These are phyloP conservation scores for Porogramme epimiltina DNA, from an alignment of 1,284 basidiomycete species.

Conservation along the genomic window DNA sequence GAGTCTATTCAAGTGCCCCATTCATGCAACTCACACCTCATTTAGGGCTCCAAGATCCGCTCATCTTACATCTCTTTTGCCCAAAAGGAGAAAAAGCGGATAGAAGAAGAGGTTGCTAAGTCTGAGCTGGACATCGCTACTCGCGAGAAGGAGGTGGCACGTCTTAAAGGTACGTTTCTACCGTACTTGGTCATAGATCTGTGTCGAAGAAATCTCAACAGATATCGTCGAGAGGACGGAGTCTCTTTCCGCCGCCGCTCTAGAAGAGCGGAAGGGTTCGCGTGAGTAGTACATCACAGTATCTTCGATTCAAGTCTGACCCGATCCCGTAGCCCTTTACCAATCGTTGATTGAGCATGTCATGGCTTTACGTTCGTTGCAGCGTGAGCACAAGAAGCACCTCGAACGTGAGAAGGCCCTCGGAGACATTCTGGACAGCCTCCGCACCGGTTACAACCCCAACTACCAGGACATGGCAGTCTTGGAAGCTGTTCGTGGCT, in stretches of 20 bases:
- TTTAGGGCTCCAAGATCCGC: slow-evolving; percentile 88
- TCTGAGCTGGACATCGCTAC: slow-evolving; percentile 60
- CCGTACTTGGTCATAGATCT: background rate
- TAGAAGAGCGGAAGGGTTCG: slow-evolving; percentile 84
- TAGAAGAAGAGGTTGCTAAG: slow-evolving; percentile 63
- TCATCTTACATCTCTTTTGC: slow-evolving; percentile 87
- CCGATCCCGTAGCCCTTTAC: slow-evolving; percentile 71
- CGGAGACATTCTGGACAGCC: slow-evolving; percentile 81
- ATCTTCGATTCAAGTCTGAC: slow-evolving; percentile 20
- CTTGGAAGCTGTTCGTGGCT: slow-evolving; percentile 93
- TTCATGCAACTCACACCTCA: background rate
- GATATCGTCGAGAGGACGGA: slow-evolving; percentile 72
- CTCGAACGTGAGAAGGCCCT: slow-evolving; percentile 77
- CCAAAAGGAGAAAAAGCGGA: slow-evolving; percentile 81
- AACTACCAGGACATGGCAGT: slow-evolving; percentile 99
- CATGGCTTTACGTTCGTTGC: slow-evolving; percentile 76
- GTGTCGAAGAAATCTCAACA: slow-evolving; percentile 27
- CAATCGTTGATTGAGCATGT: slow-evolving; percentile 74
- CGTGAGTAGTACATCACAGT: slow-evolving; percentile 53
- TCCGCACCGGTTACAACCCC: slow-evolving; percentile 91
- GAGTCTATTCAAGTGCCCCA: slow-evolving; percentile 8
- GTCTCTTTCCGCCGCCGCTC: slow-evolving; percentile 69
- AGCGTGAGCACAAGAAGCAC: slow-evolving; percentile 71
- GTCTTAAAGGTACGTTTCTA: slow-evolving; percentile 56
- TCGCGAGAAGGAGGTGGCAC: slow-evolving; percentile 70